A percentile compares a stretch with the other conserved stretches of the same genome.
phyloP scores from a whole-genome alignment of 345 rosid species.

The Euclidium syriacum region DNA sequence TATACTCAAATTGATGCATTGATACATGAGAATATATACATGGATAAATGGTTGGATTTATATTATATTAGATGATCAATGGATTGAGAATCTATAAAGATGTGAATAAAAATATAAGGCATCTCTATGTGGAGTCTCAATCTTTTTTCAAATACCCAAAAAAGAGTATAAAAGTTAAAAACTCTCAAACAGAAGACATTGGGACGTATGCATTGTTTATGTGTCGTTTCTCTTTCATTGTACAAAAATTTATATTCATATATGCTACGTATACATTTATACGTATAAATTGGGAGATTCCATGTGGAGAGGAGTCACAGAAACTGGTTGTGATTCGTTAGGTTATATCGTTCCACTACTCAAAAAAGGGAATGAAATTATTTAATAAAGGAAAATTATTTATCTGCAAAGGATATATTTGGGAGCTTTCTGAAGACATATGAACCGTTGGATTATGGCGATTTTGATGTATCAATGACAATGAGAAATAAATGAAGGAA shows the following conservation, averaged over 20 bases:
- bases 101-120: constrained; percentile 18
- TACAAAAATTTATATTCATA: not conserved
- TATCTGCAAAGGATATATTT: constrained; percentile 3
- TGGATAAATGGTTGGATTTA: not conserved
- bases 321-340: constrained; percentile 4
- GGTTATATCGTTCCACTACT: constrained; percentile 19
- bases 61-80: not conserved
- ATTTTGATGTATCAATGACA: constrained; percentile 7
- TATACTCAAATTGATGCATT: constrained; percentile 24
- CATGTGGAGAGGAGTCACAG: constrained; percentile 8
- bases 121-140: constrained; percentile 29
- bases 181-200: constrained; percentile 11
- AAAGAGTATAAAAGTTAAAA: constrained; percentile 13
- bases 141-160: constrained; percentile 34
- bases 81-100: constrained; percentile 27
- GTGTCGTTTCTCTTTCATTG: constrained; percentile 18
- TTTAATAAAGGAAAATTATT: constrained; percentile 6
- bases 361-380: not conserved
- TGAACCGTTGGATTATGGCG: constrained; percentile 17
- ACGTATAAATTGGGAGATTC: constrained; percentile 10
- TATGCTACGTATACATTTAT: not conserved
- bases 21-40: constrained; percentile 5
- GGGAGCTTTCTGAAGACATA: constrained; percentile 5
- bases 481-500: constrained; percentile 17
- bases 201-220: constrained; percentile 28